Evolutionary conservation across 495 filamentous ascomycete genomes (phyloP).

Genomic region (Penicillium silybi): DNA sequence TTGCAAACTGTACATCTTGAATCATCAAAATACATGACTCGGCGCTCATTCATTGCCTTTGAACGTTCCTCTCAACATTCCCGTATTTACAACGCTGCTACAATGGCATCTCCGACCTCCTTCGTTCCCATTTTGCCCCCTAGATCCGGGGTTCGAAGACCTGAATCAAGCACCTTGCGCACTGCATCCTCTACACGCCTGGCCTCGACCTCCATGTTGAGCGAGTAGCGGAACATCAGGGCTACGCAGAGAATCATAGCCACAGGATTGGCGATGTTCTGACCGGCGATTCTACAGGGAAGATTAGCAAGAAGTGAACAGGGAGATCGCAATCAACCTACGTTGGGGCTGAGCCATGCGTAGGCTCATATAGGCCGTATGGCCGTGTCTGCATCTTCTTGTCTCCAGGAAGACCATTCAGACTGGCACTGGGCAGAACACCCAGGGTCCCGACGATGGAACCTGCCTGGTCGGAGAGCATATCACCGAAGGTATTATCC

Average conservation of each 20-base stretch:
- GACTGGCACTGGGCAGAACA: constrained; percentile 46
- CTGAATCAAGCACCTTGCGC: constrained; percentile 67
- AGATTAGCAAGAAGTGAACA: background rate
- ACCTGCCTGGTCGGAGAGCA: constrained; percentile 49
- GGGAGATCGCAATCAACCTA: constrained; percentile 13
- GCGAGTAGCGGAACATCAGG: constrained; percentile 89
- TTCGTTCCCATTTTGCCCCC: constrained; percentile 66
- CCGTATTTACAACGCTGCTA: constrained; percentile 59
- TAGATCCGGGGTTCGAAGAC: constrained; percentile 73
- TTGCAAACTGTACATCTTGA: background rate
- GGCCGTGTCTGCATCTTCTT: constrained; percentile 25
- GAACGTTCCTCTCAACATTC: background rate
- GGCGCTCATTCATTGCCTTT: background rate
- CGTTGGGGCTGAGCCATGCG: constrained; percentile 41
- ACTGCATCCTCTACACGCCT: constrained; percentile 76
- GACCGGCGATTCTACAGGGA: constrained; percentile 29
- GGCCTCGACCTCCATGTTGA: constrained; percentile 71
- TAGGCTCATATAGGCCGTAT: constrained; percentile 42
- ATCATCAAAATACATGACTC: no score
- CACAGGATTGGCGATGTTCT: constrained; percentile 57
- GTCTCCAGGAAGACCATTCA: constrained; percentile 43
- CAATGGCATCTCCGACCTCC: constrained; percentile 82
- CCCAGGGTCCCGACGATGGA: constrained; percentile 47
- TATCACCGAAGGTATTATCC: constrained; percentile 52
- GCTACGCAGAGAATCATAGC: constrained; percentile 84